Percentiles rank a stretch among this genome's conserved stretches.
These are phyloP conservation scores for Talaromyces adpressus DNA, from an alignment of 495 filamentous ascomycete species.

Conservation along the genomic window DNA sequence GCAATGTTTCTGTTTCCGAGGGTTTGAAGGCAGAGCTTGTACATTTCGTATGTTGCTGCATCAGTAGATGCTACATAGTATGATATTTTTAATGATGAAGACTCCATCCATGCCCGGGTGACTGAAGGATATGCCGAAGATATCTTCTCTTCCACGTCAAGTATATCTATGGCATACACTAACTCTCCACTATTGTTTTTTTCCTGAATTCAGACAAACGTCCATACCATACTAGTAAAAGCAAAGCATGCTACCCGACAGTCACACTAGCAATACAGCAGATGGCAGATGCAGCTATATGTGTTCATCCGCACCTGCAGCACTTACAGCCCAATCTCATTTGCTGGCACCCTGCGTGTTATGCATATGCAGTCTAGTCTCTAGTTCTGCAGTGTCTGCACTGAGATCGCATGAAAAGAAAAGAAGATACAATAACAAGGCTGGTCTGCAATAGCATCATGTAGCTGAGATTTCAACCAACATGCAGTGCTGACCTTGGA, in stretches of 20 bases:
- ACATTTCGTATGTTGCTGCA: not conserved
- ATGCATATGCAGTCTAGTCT: conserved; percentile 1
- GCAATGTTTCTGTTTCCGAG: not conserved
- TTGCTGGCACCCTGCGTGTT: not conserved
- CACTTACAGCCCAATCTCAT: not conserved
- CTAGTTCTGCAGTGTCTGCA: not conserved
- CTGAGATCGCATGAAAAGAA: not conserved
- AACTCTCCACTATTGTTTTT: not conserved
- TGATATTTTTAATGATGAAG: not conserved
- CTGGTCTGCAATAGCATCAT: not conserved
- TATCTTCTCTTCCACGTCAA: not conserved
- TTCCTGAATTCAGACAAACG: not conserved
- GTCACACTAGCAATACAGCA: not conserved
- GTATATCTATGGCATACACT: not conserved
- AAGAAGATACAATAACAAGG: not conserved
- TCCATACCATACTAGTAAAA: not conserved
- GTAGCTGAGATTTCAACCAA: not conserved
- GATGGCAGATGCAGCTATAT: not conserved
- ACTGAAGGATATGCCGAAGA: not conserved
- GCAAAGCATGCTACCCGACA: not conserved
- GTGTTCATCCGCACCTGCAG: not conserved
- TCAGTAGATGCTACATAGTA: not conserved
- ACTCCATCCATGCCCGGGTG: not conserved
- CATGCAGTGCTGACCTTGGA: not conserved
- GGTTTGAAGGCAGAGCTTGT: not conserved